Evolutionary conservation across 2,329 filamentous ascomycete species (phyloP).

Genomic region (Alternaria gansuensis): DNA sequence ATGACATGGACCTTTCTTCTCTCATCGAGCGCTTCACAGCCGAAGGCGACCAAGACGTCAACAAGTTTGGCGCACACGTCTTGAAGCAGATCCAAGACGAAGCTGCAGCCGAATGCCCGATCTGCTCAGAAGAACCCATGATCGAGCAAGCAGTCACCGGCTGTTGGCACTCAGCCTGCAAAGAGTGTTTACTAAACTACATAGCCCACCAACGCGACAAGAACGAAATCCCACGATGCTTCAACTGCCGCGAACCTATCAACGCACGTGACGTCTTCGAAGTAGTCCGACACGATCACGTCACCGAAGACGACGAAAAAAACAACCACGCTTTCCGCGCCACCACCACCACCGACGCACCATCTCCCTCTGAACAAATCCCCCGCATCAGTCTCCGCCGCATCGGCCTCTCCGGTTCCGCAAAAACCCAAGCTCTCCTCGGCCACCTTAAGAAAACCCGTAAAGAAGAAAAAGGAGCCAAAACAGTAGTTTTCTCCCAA

Average conservation of each 20-base stretch:
- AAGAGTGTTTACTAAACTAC: conserved; percentile 87
- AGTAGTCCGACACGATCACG: conserved; percentile 80
- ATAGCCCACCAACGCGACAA: conserved; percentile 87
- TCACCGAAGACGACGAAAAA: conserved; percentile 43
- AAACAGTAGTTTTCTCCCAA: conserved; percentile 94
- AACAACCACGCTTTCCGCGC: conserved; percentile 53
- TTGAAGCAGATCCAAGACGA: conserved; percentile 92
- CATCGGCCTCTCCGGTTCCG: conserved; percentile 75
- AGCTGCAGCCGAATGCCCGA: conserved; percentile 86
- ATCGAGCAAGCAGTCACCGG: conserved; percentile 91
- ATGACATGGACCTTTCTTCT: conserved; percentile 94
- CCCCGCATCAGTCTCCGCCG: conserved; percentile 68
- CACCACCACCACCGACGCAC: conserved; percentile 44
- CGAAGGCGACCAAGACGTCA: conserved; percentile 65
- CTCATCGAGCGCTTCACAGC: conserved; percentile 86
- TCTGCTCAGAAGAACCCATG: conserved; percentile 97
- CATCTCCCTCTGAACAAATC: conserved; percentile 37
- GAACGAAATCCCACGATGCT: conserved; percentile 79
- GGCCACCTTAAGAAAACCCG: conserved; percentile 75
- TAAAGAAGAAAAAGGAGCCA: conserved; percentile 71
- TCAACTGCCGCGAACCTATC: conserved; percentile 86
- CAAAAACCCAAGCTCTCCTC: conserved; percentile 85
- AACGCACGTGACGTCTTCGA: conserved; percentile 89
- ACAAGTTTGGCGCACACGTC: conserved; percentile 84
- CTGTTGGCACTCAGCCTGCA: conserved; percentile 98